phyloP scores from a whole-genome alignment of 2,329 filamentous ascomycete species.

The Fusarium sp. region DNA sequence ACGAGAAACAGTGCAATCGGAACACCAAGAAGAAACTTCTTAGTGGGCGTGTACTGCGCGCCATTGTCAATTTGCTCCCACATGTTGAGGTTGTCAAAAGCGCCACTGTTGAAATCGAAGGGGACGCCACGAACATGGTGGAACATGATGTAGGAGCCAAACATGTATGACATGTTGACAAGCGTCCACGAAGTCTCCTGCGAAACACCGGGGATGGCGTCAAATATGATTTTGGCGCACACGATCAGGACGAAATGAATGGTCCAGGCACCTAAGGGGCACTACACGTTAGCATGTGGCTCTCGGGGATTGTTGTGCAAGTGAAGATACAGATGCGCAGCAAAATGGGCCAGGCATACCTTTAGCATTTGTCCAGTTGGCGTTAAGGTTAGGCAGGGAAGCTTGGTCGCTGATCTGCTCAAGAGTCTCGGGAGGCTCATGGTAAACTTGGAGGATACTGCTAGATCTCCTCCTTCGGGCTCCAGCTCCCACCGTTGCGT shows the following conservation, averaged over 20 bases:
- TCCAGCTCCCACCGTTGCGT: slow-evolving; percentile 52
- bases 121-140: slow-evolving; percentile 97
- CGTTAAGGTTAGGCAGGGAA: slow-evolving; percentile 92
- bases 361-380: slow-evolving; percentile 99
- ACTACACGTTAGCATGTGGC: slow-evolving; percentile 25
- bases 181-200: slow-evolving; percentile 99
- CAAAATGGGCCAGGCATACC: slow-evolving; percentile 62
- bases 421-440: slow-evolving; percentile 93
- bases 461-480: slow-evolving; percentile 92
- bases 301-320: neutral
- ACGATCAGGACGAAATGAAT: slow-evolving; percentile 95
- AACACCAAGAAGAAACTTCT: slow-evolving; percentile 96
- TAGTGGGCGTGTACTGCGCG: slow-evolving; percentile 96
- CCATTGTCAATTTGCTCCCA: slow-evolving; percentile 99
- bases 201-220: slow-evolving; percentile 93
- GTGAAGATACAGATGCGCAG: neutral
- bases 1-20: slow-evolving; percentile 93
- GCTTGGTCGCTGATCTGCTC: slow-evolving; percentile 98
- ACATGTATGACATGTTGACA: slow-evolving; percentile 99
- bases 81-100: slow-evolving; percentile 99
- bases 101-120: slow-evolving; percentile 98
- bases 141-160: slow-evolving; percentile 99
- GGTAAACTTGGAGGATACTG: slow-evolving; percentile 91
- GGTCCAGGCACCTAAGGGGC: slow-evolving; percentile 83
- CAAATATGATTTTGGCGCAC: slow-evolving; percentile 93